phyloP scores from a whole-genome alignment of 2,329 filamentous ascomycete species.

The Alternaria incomplexa region DNA sequence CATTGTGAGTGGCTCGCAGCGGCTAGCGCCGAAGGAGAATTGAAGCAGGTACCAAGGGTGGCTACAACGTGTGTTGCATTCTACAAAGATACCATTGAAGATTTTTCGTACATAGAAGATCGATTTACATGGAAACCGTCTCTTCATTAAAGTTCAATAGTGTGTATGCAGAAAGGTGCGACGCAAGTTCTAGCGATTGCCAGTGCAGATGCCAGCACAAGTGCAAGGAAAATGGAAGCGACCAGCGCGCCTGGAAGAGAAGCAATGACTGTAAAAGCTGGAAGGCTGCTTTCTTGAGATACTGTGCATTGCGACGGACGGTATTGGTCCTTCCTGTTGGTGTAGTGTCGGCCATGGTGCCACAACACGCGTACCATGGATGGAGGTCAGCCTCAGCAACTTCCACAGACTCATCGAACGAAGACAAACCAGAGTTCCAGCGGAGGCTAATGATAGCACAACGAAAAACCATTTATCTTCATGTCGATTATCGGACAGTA shows the following conservation, averaged over 20 bases:
- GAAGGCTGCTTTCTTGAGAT: rapidly evolving
- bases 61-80: not conserved
- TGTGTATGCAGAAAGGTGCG: too few relatives aligned
- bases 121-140: too few relatives aligned
- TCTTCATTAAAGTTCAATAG: too few relatives aligned
- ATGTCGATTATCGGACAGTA: not conserved
- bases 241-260: too few relatives aligned
- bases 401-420: not conserved
- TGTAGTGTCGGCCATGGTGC: not conserved
- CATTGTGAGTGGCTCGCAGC: not conserved
- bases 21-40: not conserved
- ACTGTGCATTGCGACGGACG: too few relatives aligned
- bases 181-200: too few relatives aligned
- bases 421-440: not conserved
- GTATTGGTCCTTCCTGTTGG: not conserved
- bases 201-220: too few relatives aligned
- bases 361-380: not conserved
- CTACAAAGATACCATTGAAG: not conserved
- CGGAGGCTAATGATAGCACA: not conserved
- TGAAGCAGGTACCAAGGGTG: not conserved
- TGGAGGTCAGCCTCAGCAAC: not conserved
- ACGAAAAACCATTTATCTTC: not conserved
- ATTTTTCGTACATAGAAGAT: too few relatives aligned
- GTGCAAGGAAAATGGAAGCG: too few relatives aligned
- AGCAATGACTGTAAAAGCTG: too few relatives aligned